Base-by-base conservation (phyloP, 2,329 filamentous ascomycete species). In the Tolypocladium tropicale region DNA sequence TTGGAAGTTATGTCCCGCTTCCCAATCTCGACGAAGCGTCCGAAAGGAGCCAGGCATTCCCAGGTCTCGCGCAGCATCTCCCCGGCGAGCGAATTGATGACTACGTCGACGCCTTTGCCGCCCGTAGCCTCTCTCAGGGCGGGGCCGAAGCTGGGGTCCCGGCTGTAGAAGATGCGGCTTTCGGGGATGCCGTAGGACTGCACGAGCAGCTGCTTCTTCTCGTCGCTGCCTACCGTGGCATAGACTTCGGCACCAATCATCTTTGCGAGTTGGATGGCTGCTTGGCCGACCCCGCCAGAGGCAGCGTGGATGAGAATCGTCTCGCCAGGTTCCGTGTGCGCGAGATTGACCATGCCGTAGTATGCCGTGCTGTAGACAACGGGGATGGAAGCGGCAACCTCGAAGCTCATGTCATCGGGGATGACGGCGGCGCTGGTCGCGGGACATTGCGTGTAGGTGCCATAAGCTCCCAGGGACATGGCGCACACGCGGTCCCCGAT, bases 401-500 rank as follows among this genome's bases (percentile, higher is more conserved):
- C 66, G 46, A 75, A 74, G 0, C 65, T 61, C 57, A 76, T 64
- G 6, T 64, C 62, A 1, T 64, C 61, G 0, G 75, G 73, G 3
- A 80, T 70, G 16, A 68, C 65, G 43, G 70, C 69, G 0, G 67
- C 68, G 56, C 69, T 65, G 18, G 66, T 63, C 23, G 66, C 67
- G 46, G 61, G 62, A 3, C 70, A 70, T n/a, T 66, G 65, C 3
- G 69, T 60, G 41, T 63, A 65, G 5, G 67, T 72, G 18, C 69
- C 64, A 52, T 71, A 71, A 1, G 68, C 68, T 4, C 70, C 68
- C 1, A 65, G 55, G 0, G 63, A 72, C 64, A 69, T 64, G 43
- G 68, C 68, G 14, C 90, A 90, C 14, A 95, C 85, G 61, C 88
- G 84, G 72, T 95, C 90, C 56, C 90, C 90, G 6, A 78, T 64